Base-by-base conservation (phyloP, 805 yeast species). In the Kodamaea sagamina region DNA sequence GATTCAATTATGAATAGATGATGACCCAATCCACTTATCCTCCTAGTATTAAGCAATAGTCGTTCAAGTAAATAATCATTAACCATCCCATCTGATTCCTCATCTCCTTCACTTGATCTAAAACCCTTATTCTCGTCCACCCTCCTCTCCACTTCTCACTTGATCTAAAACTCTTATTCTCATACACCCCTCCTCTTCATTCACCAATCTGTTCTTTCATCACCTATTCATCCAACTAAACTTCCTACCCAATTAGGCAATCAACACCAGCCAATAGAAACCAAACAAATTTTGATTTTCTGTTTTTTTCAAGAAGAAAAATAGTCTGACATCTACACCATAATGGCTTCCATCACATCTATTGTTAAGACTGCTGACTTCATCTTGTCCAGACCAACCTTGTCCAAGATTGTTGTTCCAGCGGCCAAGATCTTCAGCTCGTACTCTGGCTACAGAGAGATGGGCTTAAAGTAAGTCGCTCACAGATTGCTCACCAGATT, bases 391-490 rank as follows among this genome's bases (percentile, higher is more conserved):
- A 79, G 89, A 53, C 96, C 98, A 42, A 62, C 80, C 39, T 79
- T 93, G 61, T 78, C 86, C 53, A 81, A 83, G 63, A 65, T 90
- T 53, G 74, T 86, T 51, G 77, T 84, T 24, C 98, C 99, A 52
- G 76, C 84, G 29, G 86, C 97, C 36, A 79, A 82, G 61, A 72
- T 79, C 55, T 90, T 84, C 71, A 72, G 78, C 54, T 73, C 82
- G 53, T 76, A 78, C 52, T 77, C 96, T 44, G 98, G 98, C 47
- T 93, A 93, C 86, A 86, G 98, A 77, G 81, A 89, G 68, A 69
- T 93, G 74, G 99, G 99, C 43, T 79, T 93, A 59, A 88, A 72
- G 75, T 68, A 57, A 36, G 65, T 62, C 28, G 4, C 10, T 13
- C 10, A 24, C 4, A 13, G 4, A 25, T 19, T n/a, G 6, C 17